These are phyloP conservation scores for Quercus bicolor DNA, from an alignment of 306 rosid species.

Conservation along the genomic window DNA sequence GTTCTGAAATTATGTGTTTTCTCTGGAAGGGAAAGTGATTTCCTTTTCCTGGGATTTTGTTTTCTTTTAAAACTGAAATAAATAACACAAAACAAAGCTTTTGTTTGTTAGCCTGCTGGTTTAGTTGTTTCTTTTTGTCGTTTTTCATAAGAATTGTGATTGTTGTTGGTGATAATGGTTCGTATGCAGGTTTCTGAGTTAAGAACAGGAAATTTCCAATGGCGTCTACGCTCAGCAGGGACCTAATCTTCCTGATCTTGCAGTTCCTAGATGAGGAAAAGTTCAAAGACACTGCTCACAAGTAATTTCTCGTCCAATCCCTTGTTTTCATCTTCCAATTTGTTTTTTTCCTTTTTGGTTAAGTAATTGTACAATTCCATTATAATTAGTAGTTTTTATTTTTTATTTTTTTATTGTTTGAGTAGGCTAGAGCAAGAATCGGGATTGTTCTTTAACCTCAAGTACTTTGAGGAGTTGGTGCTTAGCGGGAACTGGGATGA, in stretches of 20 bases:
- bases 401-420: background rate
- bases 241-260: slow-evolving; percentile 20
- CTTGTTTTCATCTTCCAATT: background rate
- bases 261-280: slow-evolving; percentile 27
- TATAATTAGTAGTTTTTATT: background rate
- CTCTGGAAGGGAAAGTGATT: background rate
- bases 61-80: background rate
- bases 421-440: slow-evolving; percentile 28
- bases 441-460: slow-evolving; percentile 18
- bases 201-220: slow-evolving; percentile 9
- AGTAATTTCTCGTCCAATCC: background rate
- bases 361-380: background rate
- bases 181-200: slow-evolving; percentile 16
- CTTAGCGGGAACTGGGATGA: slow-evolving; percentile 24
- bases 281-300: slow-evolving; percentile 14
- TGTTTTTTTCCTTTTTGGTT: background rate
- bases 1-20: background rate
- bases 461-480: slow-evolving; percentile 23
- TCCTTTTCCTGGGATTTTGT: background rate
- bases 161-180: background rate
- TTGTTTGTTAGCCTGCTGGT: background rate
- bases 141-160: background rate
- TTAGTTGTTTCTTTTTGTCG: background rate
- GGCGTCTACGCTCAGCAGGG: background rate
- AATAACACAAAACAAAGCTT: background rate